Percentiles rank a stretch among this genome's conserved stretches.
Evolutionary conservation across 1,284 basidiomycete species (phyloP).

Genomic region (Moesziomyces parantarcticus): DNA sequence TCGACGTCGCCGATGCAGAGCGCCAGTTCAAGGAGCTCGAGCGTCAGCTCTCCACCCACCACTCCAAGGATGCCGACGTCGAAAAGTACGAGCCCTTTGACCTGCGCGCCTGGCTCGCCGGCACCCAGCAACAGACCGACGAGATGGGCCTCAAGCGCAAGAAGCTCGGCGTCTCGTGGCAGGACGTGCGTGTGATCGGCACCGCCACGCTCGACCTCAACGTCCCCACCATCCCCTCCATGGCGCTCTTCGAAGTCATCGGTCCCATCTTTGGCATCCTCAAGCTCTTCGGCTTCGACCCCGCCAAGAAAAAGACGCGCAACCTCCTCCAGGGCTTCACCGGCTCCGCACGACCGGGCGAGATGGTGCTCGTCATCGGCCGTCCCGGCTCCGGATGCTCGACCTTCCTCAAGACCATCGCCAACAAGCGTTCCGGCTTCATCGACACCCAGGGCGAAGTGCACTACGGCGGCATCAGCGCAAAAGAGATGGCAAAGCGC

Average conservation of each 20-base stretch:
- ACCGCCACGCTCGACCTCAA: conserved; percentile 41
- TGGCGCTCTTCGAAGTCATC: conserved; percentile 52
- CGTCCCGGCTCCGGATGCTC: conserved; percentile 83
- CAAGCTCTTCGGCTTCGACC: conserved; percentile 45
- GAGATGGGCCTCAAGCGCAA: conserved; percentile 44
- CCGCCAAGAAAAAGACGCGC: conserved; percentile 32
- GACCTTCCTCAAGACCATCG: conserved; percentile 78
- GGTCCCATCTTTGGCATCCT: conserved; percentile 47
- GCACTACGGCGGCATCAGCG: conserved; percentile 75
- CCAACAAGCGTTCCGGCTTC: conserved; percentile 77
- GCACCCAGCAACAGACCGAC: conserved; percentile 31
- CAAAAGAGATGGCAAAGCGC: conserved; percentile 71
- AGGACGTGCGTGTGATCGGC: conserved; percentile 43
- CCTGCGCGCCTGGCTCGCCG: conserved; percentile 36
- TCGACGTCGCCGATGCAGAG: conserved; percentile 40
- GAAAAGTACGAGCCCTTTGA: conserved; percentile 40
- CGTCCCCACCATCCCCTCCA: conserved; percentile 48
- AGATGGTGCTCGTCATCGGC: conserved; percentile 75
- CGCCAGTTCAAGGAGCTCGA: conserved; percentile 34
- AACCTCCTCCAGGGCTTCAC: conserved; percentile 49
- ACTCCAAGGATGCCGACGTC: conserved; percentile 23
- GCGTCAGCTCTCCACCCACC: conserved; percentile 31
- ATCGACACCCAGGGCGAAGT: conserved; percentile 74
- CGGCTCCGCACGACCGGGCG: conserved; percentile 55
- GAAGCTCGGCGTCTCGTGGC: conserved; percentile 53